Evolutionary conservation across 257 asterid genomes (phyloP), one percentile per base, ranked within the genome.

Genomic region (Salvia miltiorrhiza): DNA sequence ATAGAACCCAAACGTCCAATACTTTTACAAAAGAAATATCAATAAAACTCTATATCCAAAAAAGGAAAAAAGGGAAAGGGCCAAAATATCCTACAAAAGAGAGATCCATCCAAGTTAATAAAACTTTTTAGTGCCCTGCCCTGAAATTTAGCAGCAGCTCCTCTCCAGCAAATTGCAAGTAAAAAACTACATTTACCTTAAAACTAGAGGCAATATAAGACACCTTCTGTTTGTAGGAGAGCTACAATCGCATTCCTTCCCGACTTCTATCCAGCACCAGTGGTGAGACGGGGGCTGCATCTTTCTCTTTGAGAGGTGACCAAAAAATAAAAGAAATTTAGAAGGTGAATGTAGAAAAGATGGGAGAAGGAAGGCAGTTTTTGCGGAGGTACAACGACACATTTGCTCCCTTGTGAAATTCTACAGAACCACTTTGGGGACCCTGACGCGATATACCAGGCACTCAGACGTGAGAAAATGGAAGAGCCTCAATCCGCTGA

Each of bases 241-340:
- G 83, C 87, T 83, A 81, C 81, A 83, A 83, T 79, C 78, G 85
- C 87, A 78, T 78, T 82, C 70, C 85, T 73, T 77, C 87, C 73
- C 26, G 60, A 72, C 76, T 80, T 78, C 79, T 55, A 87, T 80
- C 85, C 80, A 67, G 65, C 84, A 73, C 74, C 74, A 65, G 78
- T 37, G 69, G 43, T 37, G 61, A 77, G 77, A 81, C 69, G 81
- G 74, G 63, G 61, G 80, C 74, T 69, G 63, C 79, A 50, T 82
- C 84, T 82, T 79, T 77, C 80, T 83, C 77, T 80, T 76, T 41
- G 72, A 80, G 84, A 73, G 73, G 76, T 60, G 83, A 69, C 58
- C 63, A 77, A 75, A 80, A 74, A 83, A 72, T 77, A 63, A 71
- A 77, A 63, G 56, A 63, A 80, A 73, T 78, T 54, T 75, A 57